A percentile compares a stretch with the other conserved stretches of the same genome.
These are phyloP conservation scores for Alternaria gansuensis DNA, from an alignment of 2,329 filamentous ascomycete species.

Conservation along the genomic window DNA sequence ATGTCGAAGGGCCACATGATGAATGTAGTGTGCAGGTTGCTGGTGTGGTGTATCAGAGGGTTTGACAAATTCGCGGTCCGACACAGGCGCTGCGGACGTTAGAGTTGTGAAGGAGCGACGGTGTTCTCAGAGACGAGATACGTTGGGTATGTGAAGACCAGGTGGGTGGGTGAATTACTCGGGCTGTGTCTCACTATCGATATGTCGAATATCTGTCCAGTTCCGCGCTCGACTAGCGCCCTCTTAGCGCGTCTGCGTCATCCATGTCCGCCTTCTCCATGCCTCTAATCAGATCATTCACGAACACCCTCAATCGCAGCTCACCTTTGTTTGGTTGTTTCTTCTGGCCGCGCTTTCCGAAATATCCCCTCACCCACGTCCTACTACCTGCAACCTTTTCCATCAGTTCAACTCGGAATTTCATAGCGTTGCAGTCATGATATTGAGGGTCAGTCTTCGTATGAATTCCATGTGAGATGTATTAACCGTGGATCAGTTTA, in stretches of 20 bases:
- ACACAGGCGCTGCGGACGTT: not conserved
- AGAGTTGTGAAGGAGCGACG: conserved; percentile 29
- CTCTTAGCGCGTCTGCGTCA: conserved; percentile 19
- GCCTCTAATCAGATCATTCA: conserved; percentile 15
- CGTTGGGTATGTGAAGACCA: conserved; percentile 15
- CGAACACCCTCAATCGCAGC: conserved; percentile 24
- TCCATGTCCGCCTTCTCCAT: conserved; percentile 9
- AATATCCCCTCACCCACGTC: not conserved
- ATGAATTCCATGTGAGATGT: not conserved
- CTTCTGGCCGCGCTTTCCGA: conserved; percentile 7
- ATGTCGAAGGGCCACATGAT: conserved; percentile 55
- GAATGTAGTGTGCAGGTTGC: conserved; percentile 20
- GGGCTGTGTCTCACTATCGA: conserved; percentile 23
- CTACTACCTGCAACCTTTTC: not conserved
- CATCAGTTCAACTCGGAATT: conserved; percentile 1
- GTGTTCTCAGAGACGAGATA: conserved; percentile 20
- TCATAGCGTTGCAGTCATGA: conserved; percentile 62
- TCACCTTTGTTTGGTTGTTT: conserved; percentile 6
- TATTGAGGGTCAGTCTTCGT: conserved; percentile 62
- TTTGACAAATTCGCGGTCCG: not conserved
- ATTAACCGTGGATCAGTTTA: conserved; percentile 5
- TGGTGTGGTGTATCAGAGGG: not conserved
- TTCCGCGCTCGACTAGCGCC: conserved; percentile 28
- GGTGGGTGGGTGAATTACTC: conserved; percentile 10
- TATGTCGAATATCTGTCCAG: conserved; percentile 38